Evolutionary conservation across 169 alveolate genomes (phyloP).

Genomic region (Cryptosporidium ryanae): DNA sequence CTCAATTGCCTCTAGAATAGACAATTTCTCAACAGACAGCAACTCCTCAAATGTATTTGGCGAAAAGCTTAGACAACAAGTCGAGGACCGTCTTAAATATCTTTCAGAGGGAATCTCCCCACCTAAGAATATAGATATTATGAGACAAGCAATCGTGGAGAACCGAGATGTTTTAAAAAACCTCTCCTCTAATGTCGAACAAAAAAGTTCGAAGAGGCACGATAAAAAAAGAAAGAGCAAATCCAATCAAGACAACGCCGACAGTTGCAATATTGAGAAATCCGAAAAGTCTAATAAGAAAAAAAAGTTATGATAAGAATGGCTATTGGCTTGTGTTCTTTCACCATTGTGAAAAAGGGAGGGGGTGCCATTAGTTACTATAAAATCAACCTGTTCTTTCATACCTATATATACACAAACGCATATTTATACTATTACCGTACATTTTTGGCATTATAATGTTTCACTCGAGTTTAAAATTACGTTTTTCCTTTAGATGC

Average conservation of each 20-base stretch:
- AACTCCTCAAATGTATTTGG: slow-evolving; percentile 88
- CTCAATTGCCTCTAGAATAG: slow-evolving; percentile 98
- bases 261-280: background rate
- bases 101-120: slow-evolving; percentile 86
- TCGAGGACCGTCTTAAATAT: slow-evolving; percentile 94
- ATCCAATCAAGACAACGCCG: slow-evolving; percentile 15
- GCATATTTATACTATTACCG: no score
- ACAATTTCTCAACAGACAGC: slow-evolving; percentile 86
- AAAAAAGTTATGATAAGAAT: no score
- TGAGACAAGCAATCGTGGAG: slow-evolving; percentile 85
- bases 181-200: slow-evolving; percentile 55
- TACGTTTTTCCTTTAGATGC: no score
- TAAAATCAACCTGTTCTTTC: no score
- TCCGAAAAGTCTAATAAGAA: slow-evolving; percentile 1
- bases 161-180: slow-evolving; percentile 62
- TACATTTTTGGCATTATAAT: no score
- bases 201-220: slow-evolving; percentile 47
- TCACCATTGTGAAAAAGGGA: no score
- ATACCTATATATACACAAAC: no score
- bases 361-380: no score
- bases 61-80: slow-evolving; percentile 90
- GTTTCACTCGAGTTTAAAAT: no score
- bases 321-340: no score
- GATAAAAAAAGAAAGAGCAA: slow-evolving; percentile 74
- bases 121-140: slow-evolving; percentile 87